A percentile compares a stretch with the other conserved stretches of the same genome.
Evolutionary conservation across 805 yeast species (phyloP).

Genomic region (Candida mattraensis): DNA sequence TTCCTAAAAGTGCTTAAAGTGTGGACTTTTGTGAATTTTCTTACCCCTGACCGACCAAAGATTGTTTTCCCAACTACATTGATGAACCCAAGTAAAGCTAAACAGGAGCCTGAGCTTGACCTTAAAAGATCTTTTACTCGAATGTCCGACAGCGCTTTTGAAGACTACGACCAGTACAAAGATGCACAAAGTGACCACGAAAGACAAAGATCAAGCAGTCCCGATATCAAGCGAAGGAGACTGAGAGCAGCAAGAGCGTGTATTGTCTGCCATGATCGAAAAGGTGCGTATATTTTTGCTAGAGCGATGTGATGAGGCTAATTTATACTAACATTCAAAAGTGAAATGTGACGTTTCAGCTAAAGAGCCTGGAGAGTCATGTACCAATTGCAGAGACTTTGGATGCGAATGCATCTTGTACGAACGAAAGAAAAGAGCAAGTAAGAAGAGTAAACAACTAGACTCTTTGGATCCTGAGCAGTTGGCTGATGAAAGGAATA

Average conservation of each 20-base stretch:
- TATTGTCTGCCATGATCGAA: constrained; percentile 69
- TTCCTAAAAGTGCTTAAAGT: too few species aligned
- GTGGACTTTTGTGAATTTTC: too few species aligned
- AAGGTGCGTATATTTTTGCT: constrained; percentile 35
- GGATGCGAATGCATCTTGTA: constrained; percentile 59
- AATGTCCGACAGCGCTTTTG: too few species aligned
- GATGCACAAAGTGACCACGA: too few species aligned
- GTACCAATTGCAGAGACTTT: constrained; percentile 68
- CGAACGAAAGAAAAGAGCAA: constrained; percentile 45
- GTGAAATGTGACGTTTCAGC: constrained; percentile 66
- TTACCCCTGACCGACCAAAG: too few species aligned
- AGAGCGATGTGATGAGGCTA: background rate
- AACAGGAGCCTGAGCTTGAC: too few species aligned
- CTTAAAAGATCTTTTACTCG: too few species aligned
- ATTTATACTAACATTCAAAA: constrained; percentile 22
- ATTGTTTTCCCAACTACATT: too few species aligned
- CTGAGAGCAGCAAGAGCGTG: constrained; percentile 72
- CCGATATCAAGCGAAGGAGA: constrained; percentile 34
- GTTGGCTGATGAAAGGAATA: background rate
- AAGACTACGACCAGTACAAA: too few species aligned
- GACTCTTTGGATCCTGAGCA: background rate
- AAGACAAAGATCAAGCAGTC: too few species aligned
- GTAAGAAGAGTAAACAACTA: constrained; percentile 13
- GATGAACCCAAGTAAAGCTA: too few species aligned
- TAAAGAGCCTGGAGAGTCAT: constrained; percentile 47